Base-by-base conservation (phyloP, 1,284 basidiomycete species). In the Austroboletus novae-zelandiae region DNA sequence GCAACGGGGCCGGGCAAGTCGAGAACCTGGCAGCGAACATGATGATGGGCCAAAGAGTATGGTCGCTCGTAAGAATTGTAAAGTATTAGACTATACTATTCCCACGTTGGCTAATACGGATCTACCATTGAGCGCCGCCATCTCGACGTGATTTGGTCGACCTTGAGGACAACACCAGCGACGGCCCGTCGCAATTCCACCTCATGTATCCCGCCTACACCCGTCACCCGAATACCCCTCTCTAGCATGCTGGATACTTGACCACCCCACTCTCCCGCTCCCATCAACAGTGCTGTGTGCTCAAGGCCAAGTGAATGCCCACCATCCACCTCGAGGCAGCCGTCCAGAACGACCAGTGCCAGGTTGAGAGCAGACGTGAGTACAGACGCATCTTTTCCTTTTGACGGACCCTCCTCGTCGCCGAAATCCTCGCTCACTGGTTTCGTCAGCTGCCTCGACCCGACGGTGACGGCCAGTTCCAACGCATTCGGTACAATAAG, bases 401-500 rank as follows among this genome's bases (percentile, higher is more conserved):
- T 36, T 48, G 44, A 47, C n/a, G 48, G 59, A 3, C 54, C 64
- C 4, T 69, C 71, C 25, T 51, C 37, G 10, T 70, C 73, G 25
- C 72, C 71, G 15, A 75, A 74, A 43, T 74, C 71, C n/a, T 77
- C 75, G 15, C 63, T 68, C 45, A 77, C 73, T 20, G 70, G 66
- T 54, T 62, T 67, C 3, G 82, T 79, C 18, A 87, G 66, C 9
- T 86, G 86, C 42, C 79, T 74, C 9, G 84, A 84, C 0, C 91
- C 90, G 31, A 95, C 62, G 0, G 86, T 86, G 10, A 94, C 69
- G 1, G 89, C 89, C 9, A 98, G 76, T 63, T 96, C 91, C 41
- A 97, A 69, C 4, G 86, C 74, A 53, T 90, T 84, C 0, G 94
- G 92, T 0, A 84, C 89, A 36, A 96, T 73, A 11, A 95, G 76